Base-by-base conservation (phyloP, 495 filamentous ascomycete species). In the Extremus antarcticus region DNA sequence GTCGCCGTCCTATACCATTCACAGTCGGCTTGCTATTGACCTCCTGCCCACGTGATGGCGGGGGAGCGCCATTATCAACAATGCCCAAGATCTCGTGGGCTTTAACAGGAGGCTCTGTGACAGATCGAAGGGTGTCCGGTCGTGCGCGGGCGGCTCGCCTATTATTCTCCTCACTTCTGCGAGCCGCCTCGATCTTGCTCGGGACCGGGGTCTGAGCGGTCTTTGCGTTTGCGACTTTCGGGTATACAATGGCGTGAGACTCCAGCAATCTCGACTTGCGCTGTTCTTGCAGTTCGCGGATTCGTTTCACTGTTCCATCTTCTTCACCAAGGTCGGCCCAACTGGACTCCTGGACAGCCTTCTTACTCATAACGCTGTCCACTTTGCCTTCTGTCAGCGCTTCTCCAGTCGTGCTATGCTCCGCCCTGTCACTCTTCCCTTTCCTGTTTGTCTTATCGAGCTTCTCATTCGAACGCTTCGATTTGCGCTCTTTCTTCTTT, bases 31-130 rank as follows among this genome's bases (percentile, higher is more conserved):
- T 45, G 41, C 41, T n/a, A 45, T 45, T 7, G 15, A n/a, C 19
- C 3, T 45, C 41, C 41, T 45, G 41, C 19, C 41, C 41, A 17
- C 16, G 15, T n/a, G 15, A 17, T 17, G 41, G 3, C 7, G 47
- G 25, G 3, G 25, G n/a, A 1, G 8, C 15, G 13, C 25, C 25
- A 22, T 29, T 22, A 9, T 51, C 46, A 11, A 38, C 20, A 17
- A 70, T 60, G 11, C 67, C 67, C 11, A 70, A 57, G 19, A 70
- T 47, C 43, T 63, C 68, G 53, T 70, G 67, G 46, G 67, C 65
- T 50, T 68, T 70, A 1, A 58, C 55, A 13, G 60, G 43, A 11
- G 65, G 57, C 49, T 69, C 59, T 22, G 59, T 61, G 20, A 47
- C 45, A 51, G 62, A 49, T 23, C 56, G 52, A 38, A 43, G 52